Evolutionary conservation across 2,329 filamentous ascomycete species (phyloP), one percentile per base, ranked within the genome.

Genomic region (Chrysoporthe cubensis): DNA sequence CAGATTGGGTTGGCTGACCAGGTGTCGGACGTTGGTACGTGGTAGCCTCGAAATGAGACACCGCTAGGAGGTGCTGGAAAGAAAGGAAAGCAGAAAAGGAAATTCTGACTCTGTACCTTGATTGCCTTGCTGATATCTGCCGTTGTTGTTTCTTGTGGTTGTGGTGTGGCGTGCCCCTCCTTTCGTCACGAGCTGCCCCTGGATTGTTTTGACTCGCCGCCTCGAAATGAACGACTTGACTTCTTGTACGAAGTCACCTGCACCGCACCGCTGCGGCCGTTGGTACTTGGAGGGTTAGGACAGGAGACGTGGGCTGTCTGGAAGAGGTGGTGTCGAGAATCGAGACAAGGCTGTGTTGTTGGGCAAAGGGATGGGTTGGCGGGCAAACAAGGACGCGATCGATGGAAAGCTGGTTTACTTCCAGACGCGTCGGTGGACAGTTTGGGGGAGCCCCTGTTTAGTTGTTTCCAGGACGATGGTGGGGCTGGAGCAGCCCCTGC

Each of bases 381-480:
- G 50, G 34, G 40, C 40, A 44, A 32, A 64, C 62, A 44, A 42
- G 43, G 26, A 64, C 62, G 62, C 62, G 62, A 34, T 57, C 32
- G 57, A 43, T 42, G 6, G 37, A 43, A 34, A 56, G 21, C 40
- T 64, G 62, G 62, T 64, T 64, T 56, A 57, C 62, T 56, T 64
- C 40, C 42, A 54, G 62, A 64, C 62, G 62, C 62, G 62, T 64
- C 62, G 62, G 56, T 63, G 62, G 62, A 44, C 37, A 11, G 26
- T 11, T 26, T 40, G 37, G 62, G 32, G 13, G 44, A 52, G 44
- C 42, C 62, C 50, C 62, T 64, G 50, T 57, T 56, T 43, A 32
- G 37, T 54, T 63, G 62, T 64, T 50, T 64, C 62, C 62, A n/a
- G 37, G 62, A 50, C n/a, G 62, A 57, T 57, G 50, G 62, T 57